Evolutionary conservation across 208 protist species (phyloP), one percentile per base, ranked within the genome.

Genomic region (Trypanosoma rangeli): DNA sequence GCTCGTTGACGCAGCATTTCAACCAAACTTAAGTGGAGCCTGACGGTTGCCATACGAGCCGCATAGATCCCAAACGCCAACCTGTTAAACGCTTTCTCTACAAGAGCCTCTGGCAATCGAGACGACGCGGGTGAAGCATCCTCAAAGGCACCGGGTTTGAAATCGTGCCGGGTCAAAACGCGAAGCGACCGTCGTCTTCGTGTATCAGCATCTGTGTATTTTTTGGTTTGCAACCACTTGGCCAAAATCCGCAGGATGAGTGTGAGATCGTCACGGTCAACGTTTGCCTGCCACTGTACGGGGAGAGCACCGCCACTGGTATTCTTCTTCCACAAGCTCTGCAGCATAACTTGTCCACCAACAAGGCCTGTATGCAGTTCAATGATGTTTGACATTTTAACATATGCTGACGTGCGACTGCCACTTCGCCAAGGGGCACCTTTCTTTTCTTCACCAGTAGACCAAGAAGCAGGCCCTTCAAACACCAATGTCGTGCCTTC

Each of bases 51-150:
- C 46, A 64, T 55, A 24, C 72, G 72, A 37, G 64, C 55, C 18
- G 50, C 54, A 42, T 77, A 77, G 26, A 77, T 57, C 9, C 29
- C 42, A 56, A 71, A 77, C 0, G 72, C 72, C 5, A 77, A 20
- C 33, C 68, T 77, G 24, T 20, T 62, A 66, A 68, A 71, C 12
- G 61, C 18, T 2, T 60, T 24, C 5, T 64, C 33, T 18, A 76
- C 5, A 0, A 15, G 7, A 0, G 63, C 57, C 46, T 16, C 16
- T 16, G 65, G 18, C 28, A 16, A 37, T 58, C 15, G 22, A 0
- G 9, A 20, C 7, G 20, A 9, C 3, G 10, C 26, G 20, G 28
- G 29, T 18, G 13, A 18, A 37, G 48, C 33, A 20, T 1, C 39
- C 5, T 59, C 50, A 33, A 5, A 1, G n/a, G 28, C 10, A 29